These are phyloP conservation scores for Xylaria curta DNA, from an alignment of 495 filamentous ascomycete species.

Conservation along the genomic window DNA sequence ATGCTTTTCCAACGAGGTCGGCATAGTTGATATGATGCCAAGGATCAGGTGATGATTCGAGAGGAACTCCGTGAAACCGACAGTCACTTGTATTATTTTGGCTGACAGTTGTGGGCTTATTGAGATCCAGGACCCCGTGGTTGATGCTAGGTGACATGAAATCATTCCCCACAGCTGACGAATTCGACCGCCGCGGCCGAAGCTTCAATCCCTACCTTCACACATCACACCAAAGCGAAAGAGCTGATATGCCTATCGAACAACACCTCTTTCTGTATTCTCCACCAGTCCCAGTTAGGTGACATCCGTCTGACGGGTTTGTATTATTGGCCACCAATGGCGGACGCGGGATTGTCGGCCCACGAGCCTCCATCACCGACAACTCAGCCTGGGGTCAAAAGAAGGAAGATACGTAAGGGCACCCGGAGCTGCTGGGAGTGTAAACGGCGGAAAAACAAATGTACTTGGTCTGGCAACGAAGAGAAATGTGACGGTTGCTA, in stretches of 20 bases:
- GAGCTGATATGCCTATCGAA: neutral
- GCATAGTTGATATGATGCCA: neutral
- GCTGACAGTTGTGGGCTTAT: neutral
- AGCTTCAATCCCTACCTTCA: neutral
- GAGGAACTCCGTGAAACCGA: neutral
- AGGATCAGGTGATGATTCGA: neutral
- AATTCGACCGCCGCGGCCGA: slow-evolving; percentile 26
- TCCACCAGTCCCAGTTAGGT: neutral
- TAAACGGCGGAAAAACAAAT: slow-evolving; percentile 57
- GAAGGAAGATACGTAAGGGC: slow-evolving; percentile 54
- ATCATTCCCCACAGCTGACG: slow-evolving; percentile 14
- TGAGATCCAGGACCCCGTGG: neutral
- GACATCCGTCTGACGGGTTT: neutral
- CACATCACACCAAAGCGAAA: neutral
- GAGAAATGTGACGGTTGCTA: slow-evolving; percentile 51
- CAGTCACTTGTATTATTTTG: too few relatives aligned
- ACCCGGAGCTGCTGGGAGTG: slow-evolving; percentile 61
- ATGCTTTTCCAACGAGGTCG: neutral
- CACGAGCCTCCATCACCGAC: neutral
- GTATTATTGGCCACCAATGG: slow-evolving; percentile 14
- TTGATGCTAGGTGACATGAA: neutral
- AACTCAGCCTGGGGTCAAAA: slow-evolving; percentile 26
- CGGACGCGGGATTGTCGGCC: slow-evolving; percentile 7
- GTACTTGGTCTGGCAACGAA: slow-evolving; percentile 42
- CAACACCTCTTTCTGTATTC: neutral